These are phyloP conservation scores for Cyclostephanos tholiformis DNA, from an alignment of 108 stramenopile species.

Conservation along the genomic window DNA sequence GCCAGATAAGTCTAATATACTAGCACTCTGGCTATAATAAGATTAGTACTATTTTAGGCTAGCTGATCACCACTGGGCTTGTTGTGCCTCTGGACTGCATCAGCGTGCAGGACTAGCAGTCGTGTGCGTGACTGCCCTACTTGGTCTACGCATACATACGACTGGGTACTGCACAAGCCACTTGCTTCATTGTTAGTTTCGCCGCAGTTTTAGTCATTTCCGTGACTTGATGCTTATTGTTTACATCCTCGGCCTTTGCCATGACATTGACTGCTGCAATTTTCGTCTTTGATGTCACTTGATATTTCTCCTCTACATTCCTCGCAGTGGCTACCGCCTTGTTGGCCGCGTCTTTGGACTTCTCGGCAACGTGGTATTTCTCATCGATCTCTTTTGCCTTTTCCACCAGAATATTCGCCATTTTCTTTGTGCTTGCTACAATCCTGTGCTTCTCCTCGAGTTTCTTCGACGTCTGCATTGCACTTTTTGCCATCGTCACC, in stretches of 20 bases:
- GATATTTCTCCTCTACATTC: slow-evolving; percentile 65
- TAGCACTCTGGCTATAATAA: too few species aligned
- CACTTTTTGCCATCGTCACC: slow-evolving; percentile 4
- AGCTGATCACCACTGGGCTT: too few species aligned
- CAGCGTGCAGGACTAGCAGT: too few species aligned
- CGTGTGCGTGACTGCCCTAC: too few species aligned
- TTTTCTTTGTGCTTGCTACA: slow-evolving; percentile 44
- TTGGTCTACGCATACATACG: too few species aligned
- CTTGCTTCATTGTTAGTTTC: slow-evolving; percentile 3
- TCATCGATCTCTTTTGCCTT: slow-evolving; percentile 57
- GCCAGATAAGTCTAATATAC: too few species aligned
- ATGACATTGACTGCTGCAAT: slow-evolving; percentile 16
- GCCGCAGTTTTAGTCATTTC: slow-evolving; percentile 30
- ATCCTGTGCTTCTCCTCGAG: slow-evolving; percentile 66
- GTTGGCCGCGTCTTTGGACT: slow-evolving; percentile 55
- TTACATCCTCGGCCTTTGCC: slow-evolving; percentile 44
- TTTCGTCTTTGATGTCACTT: slow-evolving; percentile 54
- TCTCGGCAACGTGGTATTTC: slow-evolving; percentile 74
- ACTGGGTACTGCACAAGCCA: too few species aligned
- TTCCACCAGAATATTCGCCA: slow-evolving; percentile 8
- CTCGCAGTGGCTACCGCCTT: slow-evolving; percentile 47
- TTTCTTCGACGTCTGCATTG: slow-evolving; percentile 22
- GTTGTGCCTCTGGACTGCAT: too few species aligned
- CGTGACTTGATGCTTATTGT: slow-evolving; percentile 54
- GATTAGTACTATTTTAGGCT: too few species aligned